Evolutionary conservation across 257 asterid species (phyloP), one percentile per base, ranked within the genome.

Genomic region (Parsonsia alboflavescens): DNA sequence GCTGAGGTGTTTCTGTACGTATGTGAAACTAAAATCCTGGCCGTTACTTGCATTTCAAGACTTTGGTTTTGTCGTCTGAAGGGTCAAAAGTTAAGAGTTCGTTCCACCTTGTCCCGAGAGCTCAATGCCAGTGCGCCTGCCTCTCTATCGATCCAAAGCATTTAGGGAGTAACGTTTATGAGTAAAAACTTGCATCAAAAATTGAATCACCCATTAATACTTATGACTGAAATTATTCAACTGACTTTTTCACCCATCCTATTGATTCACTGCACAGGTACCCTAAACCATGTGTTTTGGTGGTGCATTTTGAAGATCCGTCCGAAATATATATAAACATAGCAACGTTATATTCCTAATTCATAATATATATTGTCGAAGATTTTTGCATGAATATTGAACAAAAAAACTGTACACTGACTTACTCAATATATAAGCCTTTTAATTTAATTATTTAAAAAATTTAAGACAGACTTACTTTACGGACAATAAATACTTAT

Each of bases 51-150:
- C 41, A 72, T 82, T 72, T 77, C 73, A 73, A 69, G 77, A 79
- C 90, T 87, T 91, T 56, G 97, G 87, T 81, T 75, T 62, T 86
- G 87, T 80, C 96, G 92, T 84, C 83, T 73, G 83, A n/a, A n/a
- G n/a, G 78, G 96, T 88, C 84, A 93, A 88, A 85, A 87, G 84
- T 81, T 71, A 68, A 73, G 79, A 65, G 39, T 33, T 33, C 39
- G 39, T 33, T 33, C 39, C 39, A 33, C 39, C 39, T 33, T 33
- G 39, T n/a, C 39, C 39, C 81, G n/a, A 50, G 7, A 5, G 7
- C 56, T 11, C n/a, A n/a, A n/a, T n/a, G 12, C 49, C 49, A 1
- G n/a, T n/a, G n/a, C 21, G 83, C 75, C 77, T 48, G 58, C 59
- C 73, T 76, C 80, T 74, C 73, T 65, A 63, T 59, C 83, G 84